Evolutionary conservation across 1,139 yeast species (phyloP), one percentile per base, ranked within the genome.

Genomic region (Lodderomyces beijingensis): DNA sequence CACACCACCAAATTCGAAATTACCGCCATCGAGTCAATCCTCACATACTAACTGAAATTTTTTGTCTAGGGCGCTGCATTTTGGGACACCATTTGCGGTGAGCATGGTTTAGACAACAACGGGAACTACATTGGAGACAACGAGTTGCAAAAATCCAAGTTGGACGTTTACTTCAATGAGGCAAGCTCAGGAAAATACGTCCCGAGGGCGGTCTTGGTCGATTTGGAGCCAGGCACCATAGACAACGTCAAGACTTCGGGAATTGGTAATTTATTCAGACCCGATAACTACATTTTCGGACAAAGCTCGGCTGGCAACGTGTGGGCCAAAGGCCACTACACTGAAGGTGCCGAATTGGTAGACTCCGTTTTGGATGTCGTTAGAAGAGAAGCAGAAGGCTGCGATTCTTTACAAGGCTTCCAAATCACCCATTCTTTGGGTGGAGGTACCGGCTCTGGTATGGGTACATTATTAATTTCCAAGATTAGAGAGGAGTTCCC

Each of bases 71-170:
- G 96, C 65, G 94, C 95, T 47, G 95, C 96, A 39, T 87, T 87
- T 58, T 87, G 96, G 96, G 95, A 89, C 68, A 87, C 96, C 35
- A 91, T 91, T 54, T 83, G 95, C 68, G 93, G 87, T 44, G 98
- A 91, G 65, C 98, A 91, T 55, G 96, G 96, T 30, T 76, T 91
- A 53, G 96, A 87, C 56, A 73, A 74, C 50, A 72, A 79, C 44
- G 98, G 98, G 43, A 77, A 70, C 57, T 81, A 78, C 57, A 79
- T 77, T 38, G 88, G 89, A 12, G 62, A 62, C 19, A 75, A 78
- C 40, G 87, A 79, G 39, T 63, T 81, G 46, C 88, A 82, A 62
- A 80, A 62, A 48, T 57, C 77, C 23, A 74, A 76, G 51, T 62
- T 68, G 40, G 65, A 66, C 41, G 75, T 69, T 36, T 69, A 69